A percentile compares a stretch with the other conserved stretches of the same genome.
Evolutionary conservation across 2,329 filamentous ascomycete species (phyloP).

Genomic region (Clonostachys rosea): DNA sequence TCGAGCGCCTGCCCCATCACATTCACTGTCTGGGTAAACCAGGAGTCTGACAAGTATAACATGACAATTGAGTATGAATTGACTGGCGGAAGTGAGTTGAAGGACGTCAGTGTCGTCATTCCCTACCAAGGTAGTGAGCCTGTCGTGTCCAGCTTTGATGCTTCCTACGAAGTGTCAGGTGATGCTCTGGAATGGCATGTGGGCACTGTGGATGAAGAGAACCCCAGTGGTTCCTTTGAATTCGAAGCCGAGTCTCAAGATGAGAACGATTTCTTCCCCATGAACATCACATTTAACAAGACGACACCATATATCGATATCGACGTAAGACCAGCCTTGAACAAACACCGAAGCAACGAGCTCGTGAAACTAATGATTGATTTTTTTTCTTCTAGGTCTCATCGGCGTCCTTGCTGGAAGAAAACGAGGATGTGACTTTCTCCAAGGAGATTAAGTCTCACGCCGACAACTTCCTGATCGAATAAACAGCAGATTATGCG

Average conservation of each 20-base stretch:
- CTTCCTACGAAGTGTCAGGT: constrained; percentile 87
- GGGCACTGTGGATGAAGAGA: constrained; percentile 77
- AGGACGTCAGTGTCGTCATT: constrained; percentile 82
- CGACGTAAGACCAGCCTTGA: constrained; percentile 62
- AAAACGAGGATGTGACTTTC: constrained; percentile 76
- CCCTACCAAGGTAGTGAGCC: constrained; percentile 85
- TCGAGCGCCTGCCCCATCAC: constrained; percentile 81
- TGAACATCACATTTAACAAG: constrained; percentile 88
- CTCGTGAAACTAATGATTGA: constrained; percentile 14
- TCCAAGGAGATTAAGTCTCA: constrained; percentile 76
- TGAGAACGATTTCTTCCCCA: constrained; percentile 96
- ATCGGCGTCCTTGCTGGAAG: constrained; percentile 66
- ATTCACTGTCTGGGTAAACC: constrained; percentile 97
- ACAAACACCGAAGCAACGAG: too few species aligned
- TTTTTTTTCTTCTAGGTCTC: constrained; percentile 40
- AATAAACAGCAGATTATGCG: constrained; percentile 40
- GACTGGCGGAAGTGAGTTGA: constrained; percentile 71
- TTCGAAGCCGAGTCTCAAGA: constrained; percentile 87
- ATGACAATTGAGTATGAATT: constrained; percentile 96
- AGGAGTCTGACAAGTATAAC: constrained; percentile 76
- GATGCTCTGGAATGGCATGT: constrained; percentile 94
- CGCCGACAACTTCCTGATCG: constrained; percentile 72
- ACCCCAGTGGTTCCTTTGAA: constrained; percentile 83
- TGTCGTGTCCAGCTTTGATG: constrained; percentile 89
- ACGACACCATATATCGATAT: constrained; percentile 83